Evolutionary conservation across 768 basidiomycete species (phyloP).

Genomic region (Trametes cingulata): DNA sequence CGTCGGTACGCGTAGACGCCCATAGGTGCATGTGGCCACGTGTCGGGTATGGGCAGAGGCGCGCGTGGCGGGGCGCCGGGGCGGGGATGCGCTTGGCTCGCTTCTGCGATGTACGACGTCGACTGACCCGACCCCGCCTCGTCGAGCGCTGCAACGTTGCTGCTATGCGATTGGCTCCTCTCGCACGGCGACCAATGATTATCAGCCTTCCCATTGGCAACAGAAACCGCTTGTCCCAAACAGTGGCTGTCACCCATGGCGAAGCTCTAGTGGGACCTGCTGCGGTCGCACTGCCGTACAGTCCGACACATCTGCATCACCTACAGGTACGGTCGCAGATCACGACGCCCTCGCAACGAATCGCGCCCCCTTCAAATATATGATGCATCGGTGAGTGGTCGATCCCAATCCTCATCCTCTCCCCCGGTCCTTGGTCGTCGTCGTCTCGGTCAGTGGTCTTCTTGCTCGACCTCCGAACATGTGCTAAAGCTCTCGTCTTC

Average conservation of each 20-base stretch:
- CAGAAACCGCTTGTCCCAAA: neutral
- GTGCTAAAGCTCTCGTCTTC: neutral
- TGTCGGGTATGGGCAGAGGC: neutral
- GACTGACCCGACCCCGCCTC: neutral
- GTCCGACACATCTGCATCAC: constrained; percentile 15
- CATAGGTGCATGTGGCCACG: constrained; percentile 3
- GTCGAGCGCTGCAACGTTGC: neutral
- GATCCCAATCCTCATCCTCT: neutral
- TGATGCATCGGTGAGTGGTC: constrained; percentile 1
- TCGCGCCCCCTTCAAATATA: constrained; percentile 6
- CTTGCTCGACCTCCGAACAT: neutral
- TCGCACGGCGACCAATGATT: neutral
- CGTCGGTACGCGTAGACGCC: constrained; percentile 13
- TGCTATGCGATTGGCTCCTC: neutral
- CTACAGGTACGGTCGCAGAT: constrained; percentile 10
- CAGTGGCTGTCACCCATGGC: neutral
- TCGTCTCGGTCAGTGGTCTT: constrained; percentile 3
- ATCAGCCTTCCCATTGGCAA: neutral
- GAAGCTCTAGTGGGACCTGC: neutral
- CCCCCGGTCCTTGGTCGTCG: constrained; percentile 6
- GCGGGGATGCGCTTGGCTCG: neutral
- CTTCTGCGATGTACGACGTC: neutral
- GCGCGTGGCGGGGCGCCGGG: neutral
- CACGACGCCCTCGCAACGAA: constrained; percentile 18
- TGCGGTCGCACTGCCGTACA: constrained; percentile 13